Conservation (phyloP, 352 stramenopile genomes). For the Globisporangium camurandrum region DNA sequence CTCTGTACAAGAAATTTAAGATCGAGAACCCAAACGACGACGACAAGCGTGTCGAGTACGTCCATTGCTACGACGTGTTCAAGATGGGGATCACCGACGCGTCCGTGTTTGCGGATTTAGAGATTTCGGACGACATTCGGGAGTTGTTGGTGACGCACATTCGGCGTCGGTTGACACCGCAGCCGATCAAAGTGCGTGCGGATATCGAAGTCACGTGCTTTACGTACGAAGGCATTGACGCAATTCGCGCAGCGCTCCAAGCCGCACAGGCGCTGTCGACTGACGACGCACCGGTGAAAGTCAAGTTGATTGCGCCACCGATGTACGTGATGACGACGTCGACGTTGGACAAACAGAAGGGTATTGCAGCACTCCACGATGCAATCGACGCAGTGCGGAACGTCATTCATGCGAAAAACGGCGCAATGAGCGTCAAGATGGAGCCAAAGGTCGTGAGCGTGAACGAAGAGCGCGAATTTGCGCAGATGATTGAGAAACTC, state of each 20-base stretch:
- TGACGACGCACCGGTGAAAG: slow-evolving; percentile 93
- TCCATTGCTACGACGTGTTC: slow-evolving; percentile 99
- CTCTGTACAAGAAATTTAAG: slow-evolving; percentile 97
- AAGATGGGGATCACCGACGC: slow-evolving; percentile 94
- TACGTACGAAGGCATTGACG: slow-evolving; percentile 99
- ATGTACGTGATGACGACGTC: slow-evolving; percentile 99
- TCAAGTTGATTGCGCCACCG: slow-evolving; percentile 98
- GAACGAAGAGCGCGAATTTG: slow-evolving; percentile 98
- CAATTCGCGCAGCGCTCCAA: slow-evolving; percentile 95
- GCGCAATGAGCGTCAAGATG: slow-evolving; percentile 96
- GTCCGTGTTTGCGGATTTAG: slow-evolving; percentile 83
- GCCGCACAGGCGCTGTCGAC: slow-evolving; percentile 77
- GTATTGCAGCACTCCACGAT: slow-evolving; percentile 94
- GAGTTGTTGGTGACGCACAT: slow-evolving; percentile 95
- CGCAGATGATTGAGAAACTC: slow-evolving; percentile 99
- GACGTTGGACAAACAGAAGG: slow-evolving; percentile 97
- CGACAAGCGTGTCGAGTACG: slow-evolving; percentile 88
- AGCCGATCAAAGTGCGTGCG: slow-evolving; percentile 99
- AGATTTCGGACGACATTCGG: slow-evolving; percentile 83
- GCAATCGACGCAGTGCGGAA: slow-evolving; percentile 93
- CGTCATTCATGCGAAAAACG: slow-evolving; percentile 94
- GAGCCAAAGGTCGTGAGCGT: slow-evolving; percentile 97
- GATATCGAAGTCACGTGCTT: slow-evolving; percentile 99
- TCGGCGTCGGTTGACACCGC: slow-evolving; percentile 93
- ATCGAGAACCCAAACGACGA: slow-evolving; percentile 72